Conservation (phyloP, 106 monocot genomes). For the Dendrobium huoshanense region DNA sequence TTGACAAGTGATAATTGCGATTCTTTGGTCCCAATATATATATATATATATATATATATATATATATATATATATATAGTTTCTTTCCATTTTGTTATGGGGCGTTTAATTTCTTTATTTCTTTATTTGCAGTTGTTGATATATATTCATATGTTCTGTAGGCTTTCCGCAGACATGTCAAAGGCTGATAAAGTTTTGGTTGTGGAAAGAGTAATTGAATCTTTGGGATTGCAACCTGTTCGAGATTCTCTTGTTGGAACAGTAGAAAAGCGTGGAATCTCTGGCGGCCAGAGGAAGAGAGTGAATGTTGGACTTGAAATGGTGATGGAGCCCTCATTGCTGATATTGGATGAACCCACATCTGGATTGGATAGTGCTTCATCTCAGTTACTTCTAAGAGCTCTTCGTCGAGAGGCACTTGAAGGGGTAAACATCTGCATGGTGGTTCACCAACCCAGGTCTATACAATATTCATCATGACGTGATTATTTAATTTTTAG, state of each 20-base stretch:
- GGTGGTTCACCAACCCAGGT: conserved; percentile 97
- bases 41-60: not conserved
- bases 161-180: conserved; percentile 53
- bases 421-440: conserved; percentile 77
- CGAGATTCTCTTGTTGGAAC: conserved; percentile 87
- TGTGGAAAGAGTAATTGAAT: conserved; percentile 87
- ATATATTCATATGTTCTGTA: conserved; percentile 14
- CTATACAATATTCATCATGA: not conserved
- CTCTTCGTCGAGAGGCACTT: conserved; percentile 84
- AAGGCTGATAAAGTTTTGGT: conserved; percentile 81
- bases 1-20: not conserved
- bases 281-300: conserved; percentile 85
- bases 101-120: not conserved
- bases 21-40: not conserved
- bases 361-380: conserved; percentile 91
- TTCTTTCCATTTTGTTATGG: not conserved
- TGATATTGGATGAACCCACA: conserved; percentile 89
- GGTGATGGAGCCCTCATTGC: conserved; percentile 89
- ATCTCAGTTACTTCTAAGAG: conserved; percentile 69
- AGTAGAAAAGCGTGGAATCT: conserved; percentile 90
- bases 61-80: not conserved
- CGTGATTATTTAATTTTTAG: not conserved
- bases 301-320: conserved; percentile 92
- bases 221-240: conserved; percentile 60
- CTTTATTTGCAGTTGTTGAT: not conserved